Evolutionary conservation across 805 yeast species (phyloP).

Genomic region (Sungouiella thailandica): DNA sequence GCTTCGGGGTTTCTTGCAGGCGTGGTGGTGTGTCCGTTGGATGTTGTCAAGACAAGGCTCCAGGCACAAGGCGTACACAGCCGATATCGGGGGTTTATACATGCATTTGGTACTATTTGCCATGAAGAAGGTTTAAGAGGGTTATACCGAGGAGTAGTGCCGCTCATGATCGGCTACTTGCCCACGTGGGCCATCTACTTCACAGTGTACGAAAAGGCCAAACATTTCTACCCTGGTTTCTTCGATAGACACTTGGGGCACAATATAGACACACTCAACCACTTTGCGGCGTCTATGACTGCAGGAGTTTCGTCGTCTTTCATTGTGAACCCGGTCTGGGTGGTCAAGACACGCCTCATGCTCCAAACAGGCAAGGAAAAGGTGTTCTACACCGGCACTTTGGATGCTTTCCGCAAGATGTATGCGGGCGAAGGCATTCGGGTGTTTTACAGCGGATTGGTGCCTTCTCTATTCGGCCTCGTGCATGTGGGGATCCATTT

Average conservation of each 20-base stretch:
- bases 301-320: slow-evolving; percentile 88
- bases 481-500: slow-evolving; percentile 94
- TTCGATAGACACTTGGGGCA: slow-evolving; percentile 24
- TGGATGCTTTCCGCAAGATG: slow-evolving; percentile 81
- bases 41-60: slow-evolving; percentile 88
- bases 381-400: slow-evolving; percentile 63
- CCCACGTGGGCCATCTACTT: slow-evolving; percentile 98
- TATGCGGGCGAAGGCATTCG: slow-evolving; percentile 69
- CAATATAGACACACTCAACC: slow-evolving; percentile 26
- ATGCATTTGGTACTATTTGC: slow-evolving; percentile 62
- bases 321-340: slow-evolving; percentile 95
- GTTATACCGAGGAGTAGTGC: slow-evolving; percentile 83
- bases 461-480: slow-evolving; percentile 87
- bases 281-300: slow-evolving; percentile 63
- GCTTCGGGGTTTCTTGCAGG: slow-evolving; percentile 92
- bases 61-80: slow-evolving; percentile 78
- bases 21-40: slow-evolving; percentile 86
- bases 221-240: slow-evolving; percentile 45
- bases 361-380: slow-evolving; percentile 53
- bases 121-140: slow-evolving; percentile 80
- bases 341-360: slow-evolving; percentile 92
- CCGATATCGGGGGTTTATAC: slow-evolving; percentile 53
- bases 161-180: slow-evolving; percentile 89
- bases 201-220: slow-evolving; percentile 79
- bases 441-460: slow-evolving; percentile 83